Conservation (phyloP, 2,329 filamentous ascomycete species). For the Nemania serpens region DNA sequence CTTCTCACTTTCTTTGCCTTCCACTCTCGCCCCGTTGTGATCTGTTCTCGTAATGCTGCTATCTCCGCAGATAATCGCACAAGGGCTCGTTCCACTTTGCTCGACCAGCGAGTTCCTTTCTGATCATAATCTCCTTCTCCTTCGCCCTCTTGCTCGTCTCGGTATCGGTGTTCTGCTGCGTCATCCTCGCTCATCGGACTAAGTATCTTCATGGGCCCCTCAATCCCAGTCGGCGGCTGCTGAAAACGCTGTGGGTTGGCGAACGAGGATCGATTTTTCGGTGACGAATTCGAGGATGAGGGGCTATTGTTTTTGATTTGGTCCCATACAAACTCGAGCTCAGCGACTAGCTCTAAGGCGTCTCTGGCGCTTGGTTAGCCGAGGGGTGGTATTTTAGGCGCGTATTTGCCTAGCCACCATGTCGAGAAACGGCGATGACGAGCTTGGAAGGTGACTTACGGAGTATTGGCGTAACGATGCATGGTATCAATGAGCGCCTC, state of each 20-base stretch:
- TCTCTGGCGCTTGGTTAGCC: slow-evolving; percentile 55
- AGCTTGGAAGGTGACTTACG: slow-evolving; percentile 52
- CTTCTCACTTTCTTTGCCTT: slow-evolving; percentile 67
- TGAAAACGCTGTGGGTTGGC: slow-evolving; percentile 51
- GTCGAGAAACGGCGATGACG: not conserved
- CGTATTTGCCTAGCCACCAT: not conserved
- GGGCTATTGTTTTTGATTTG: slow-evolving; percentile 89
- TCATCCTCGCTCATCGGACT: slow-evolving; percentile 87
- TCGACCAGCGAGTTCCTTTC: slow-evolving; percentile 70
- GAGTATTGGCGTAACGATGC: slow-evolving; percentile 91
- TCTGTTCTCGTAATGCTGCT: slow-evolving; percentile 88
- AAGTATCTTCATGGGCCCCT: slow-evolving; percentile 69
- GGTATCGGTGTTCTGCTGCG: slow-evolving; percentile 63
- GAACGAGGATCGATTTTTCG: slow-evolving; percentile 48
- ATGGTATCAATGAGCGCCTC: slow-evolving; percentile 94
- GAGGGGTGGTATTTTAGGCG: not conserved
- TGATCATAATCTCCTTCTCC: slow-evolving; percentile 47
- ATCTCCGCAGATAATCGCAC: slow-evolving; percentile 92
- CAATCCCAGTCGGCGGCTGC: slow-evolving; percentile 53
- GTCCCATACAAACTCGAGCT: slow-evolving; percentile 99
- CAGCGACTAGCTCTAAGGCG: slow-evolving; percentile 82
- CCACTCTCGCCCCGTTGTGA: slow-evolving; percentile 76
- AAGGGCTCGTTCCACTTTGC: slow-evolving; percentile 81
- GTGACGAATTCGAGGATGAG: slow-evolving; percentile 62
- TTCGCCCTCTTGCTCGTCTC: slow-evolving; percentile 52